Conservation (phyloP, 2,329 filamentous ascomycete species). For the Ophiocordyceps camponoti-leonardi region DNA sequence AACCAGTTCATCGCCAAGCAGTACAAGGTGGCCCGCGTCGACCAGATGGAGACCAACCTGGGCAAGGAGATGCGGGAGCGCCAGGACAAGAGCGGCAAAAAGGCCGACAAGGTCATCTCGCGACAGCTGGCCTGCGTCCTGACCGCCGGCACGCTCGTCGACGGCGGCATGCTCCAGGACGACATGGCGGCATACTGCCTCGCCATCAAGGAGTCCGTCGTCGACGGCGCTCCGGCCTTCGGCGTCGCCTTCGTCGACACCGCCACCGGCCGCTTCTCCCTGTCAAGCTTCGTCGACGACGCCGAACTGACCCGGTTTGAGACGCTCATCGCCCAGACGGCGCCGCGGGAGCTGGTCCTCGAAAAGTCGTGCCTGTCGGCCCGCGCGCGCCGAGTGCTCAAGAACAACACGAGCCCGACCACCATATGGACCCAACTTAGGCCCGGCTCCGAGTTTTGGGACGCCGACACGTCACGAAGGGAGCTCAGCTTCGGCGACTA, state of each 20-base stretch:
- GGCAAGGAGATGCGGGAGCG: conserved; percentile 98
- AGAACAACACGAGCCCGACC: conserved; percentile 84
- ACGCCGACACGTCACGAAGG: conserved; percentile 89
- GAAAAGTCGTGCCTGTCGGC: conserved; percentile 77
- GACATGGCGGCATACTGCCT: conserved; percentile 96
- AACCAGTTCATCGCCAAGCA: conserved; percentile 98
- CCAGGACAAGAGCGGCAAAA: conserved; percentile 45
- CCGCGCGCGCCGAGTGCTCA: conserved; percentile 83
- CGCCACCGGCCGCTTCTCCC: conserved; percentile 83
- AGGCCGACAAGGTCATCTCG: conserved; percentile 83
- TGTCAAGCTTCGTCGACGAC: conserved; percentile 88
- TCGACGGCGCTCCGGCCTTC: conserved; percentile 64
- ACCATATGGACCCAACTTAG: conserved; percentile 95
- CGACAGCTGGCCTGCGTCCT: conserved; percentile 82
- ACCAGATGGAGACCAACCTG: conserved; percentile 90
- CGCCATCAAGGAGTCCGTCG: conserved; percentile 70
- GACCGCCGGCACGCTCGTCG: conserved; percentile 82
- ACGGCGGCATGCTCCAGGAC: conserved; percentile 91
- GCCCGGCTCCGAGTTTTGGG: conserved; percentile 76
- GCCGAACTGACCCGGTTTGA: conserved; percentile 91
- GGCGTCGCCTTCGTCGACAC: conserved; percentile 91
- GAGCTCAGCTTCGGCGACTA: conserved; percentile 78
- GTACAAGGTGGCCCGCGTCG: conserved; percentile 90
- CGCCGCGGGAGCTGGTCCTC: conserved; percentile 72
- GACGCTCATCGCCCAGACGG: conserved; percentile 84